Evolutionary conservation across 371 early-diverging fungal genomes (phyloP).

Genomic region (Mortierella sp.): DNA sequence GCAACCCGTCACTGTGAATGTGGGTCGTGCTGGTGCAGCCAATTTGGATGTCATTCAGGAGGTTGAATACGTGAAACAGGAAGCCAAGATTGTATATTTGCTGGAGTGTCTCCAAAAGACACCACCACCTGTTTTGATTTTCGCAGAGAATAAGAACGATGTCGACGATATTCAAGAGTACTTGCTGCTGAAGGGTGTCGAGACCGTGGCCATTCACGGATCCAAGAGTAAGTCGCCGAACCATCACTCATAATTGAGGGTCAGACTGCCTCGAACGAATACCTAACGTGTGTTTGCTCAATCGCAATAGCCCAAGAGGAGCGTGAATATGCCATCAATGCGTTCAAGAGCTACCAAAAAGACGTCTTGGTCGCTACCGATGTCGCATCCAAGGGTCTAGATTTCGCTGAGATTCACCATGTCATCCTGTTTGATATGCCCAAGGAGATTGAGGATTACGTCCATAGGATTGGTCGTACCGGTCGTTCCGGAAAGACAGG

Average conservation of each 20-base stretch:
- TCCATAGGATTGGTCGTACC: conserved; percentile 99
- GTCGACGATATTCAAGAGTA: conserved; percentile 99
- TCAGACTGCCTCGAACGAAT: too few species aligned
- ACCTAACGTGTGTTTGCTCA: too few species aligned
- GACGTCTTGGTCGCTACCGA: conserved; percentile 95
- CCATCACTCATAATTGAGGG: too few species aligned
- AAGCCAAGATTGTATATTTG: conserved; percentile 92
- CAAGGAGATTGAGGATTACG: conserved; percentile 96
- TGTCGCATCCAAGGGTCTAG: conserved; percentile 93
- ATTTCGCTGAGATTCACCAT: conserved; percentile 92
- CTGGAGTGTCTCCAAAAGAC: conserved; percentile 95
- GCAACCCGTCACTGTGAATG: conserved; percentile 94
- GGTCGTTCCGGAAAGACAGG: conserved; percentile 98
- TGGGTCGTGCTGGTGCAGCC: conserved; percentile 98
- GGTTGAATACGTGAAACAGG: conserved; percentile 97
- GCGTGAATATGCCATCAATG: conserved; percentile 82
- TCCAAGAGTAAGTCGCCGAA: conserved; percentile 83
- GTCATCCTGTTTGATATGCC: conserved; percentile 98
- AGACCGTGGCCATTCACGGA: conserved; percentile 95
- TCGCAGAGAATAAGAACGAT: conserved; percentile 99
- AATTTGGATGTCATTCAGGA: conserved; percentile 98
- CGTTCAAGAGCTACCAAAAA: conserved; percentile 84
- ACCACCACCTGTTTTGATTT: conserved; percentile 96
- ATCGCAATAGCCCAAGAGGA: conserved; percentile 79
- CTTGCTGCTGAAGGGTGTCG: conserved; percentile 92